Evolutionary conservation across 306 rosid species (phyloP), one percentile per base, ranked within the genome.

Genomic region (Cicer judaicum): DNA sequence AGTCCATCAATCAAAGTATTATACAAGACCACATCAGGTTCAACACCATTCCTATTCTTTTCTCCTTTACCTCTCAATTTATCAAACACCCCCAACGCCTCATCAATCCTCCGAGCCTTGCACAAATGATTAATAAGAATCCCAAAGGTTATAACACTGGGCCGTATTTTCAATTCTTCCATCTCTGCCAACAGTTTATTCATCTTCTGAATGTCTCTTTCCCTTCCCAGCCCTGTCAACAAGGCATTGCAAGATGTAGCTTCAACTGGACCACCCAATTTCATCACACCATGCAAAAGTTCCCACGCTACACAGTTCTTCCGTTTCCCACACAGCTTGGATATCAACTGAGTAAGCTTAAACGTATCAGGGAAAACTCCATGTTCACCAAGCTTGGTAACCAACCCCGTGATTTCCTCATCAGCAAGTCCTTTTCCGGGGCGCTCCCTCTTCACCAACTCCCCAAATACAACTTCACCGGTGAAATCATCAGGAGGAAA

Each of bases 1-100:
- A 91, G 96, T 47, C 96, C 97, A 68, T 89, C 89, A 70, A 93
- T 88, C 86, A 91, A 59, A 36, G 93, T 87, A 64, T 91, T 91
- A 77, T 80, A 91, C 66, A 74, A 80, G 63, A 83, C 44, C 79
- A 75, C 91, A 82, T 93, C 96, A 11, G 93, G 91, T 64, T 76
- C 82, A 72, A 84, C 82, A 21, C 36, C 63, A 62, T 82, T 10
- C 73, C 64, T 14, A 18, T 72, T 71, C 29, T 62, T 59, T 59
- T 63, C 80, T 40, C 79, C 82, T 48, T 70, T 80, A 24, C 74
- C 87, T 41, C 76, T 88, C 88, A 91, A 83, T 68, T 68, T 84
- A 62, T 81, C 84, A 74, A 91, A 83, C 79, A 89, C 79, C 82
- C 73, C 78, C 57, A 88, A 6, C 14, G 97, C 97, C 54, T 83